phyloP scores from a whole-genome alignment of 305 asterid species.

The Solanum aculeatissimum region DNA sequence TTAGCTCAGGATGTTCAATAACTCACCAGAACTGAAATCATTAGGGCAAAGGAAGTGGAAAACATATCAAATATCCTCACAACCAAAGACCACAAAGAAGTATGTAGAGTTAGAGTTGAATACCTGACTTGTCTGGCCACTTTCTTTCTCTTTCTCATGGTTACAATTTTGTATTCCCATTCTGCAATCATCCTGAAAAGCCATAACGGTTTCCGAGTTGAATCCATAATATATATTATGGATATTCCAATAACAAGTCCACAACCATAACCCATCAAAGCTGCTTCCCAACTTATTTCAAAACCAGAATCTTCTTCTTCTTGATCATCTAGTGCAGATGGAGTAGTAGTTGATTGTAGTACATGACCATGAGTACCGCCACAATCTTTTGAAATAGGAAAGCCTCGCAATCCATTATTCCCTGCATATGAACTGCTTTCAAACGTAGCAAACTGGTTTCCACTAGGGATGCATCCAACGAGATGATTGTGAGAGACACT shows the following conservation, averaged over 20 bases:
- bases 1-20: neutral
- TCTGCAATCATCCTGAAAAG: neutral
- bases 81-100: neutral
- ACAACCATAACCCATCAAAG: neutral
- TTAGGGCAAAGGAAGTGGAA: neutral
- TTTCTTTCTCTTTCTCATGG: neutral
- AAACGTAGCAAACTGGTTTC: neutral
- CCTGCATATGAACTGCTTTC: neutral
- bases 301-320: neutral
- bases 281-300: neutral
- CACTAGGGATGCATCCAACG: neutral
- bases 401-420: neutral
- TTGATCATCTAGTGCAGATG: neutral
- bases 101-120: neutral
- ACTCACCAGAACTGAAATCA: neutral
- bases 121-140: neutral
- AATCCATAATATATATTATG: neutral
- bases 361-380: neutral
- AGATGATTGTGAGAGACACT: constrained; percentile 14
- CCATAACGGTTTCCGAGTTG: neutral
- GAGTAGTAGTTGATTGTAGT: neutral
- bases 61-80: neutral
- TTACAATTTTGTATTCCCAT: neutral
- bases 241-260: neutral
- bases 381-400: neutral